Conservation (phyloP, 2,329 filamentous ascomycete species). For the Epichloe baconii region DNA sequence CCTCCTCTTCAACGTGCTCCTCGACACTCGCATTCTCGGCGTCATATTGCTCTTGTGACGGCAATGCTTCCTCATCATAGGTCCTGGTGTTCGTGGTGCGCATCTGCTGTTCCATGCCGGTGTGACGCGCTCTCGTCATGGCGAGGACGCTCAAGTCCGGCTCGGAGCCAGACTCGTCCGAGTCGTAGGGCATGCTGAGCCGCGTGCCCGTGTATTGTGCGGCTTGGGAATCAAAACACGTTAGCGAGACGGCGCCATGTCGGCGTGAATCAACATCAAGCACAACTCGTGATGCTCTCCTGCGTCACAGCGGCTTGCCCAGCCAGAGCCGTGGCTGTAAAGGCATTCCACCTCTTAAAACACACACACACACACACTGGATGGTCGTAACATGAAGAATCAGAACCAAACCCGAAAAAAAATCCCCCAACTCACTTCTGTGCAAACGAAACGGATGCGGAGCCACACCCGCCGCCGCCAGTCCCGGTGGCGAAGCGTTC, state of each 20-base stretch:
- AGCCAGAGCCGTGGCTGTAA: no score
- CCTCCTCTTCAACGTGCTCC: conserved; percentile 15
- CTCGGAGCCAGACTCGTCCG: conserved; percentile 24
- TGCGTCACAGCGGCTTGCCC: no score
- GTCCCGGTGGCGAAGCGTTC: conserved; percentile 7
- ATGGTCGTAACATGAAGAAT: neutral
- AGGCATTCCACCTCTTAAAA: no score
- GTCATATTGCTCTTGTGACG: conserved; percentile 20
- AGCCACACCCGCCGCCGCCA: conserved; percentile 13
- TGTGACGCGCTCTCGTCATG: conserved; percentile 17
- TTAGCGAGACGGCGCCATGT: conserved; percentile 7
- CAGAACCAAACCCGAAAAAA: neutral
- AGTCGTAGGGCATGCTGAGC: conserved; percentile 24
- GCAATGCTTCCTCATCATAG: conserved; percentile 15
- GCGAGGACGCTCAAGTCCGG: conserved; percentile 25
- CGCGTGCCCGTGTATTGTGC: conserved; percentile 17
- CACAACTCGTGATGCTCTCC: no score
- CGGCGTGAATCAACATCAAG: no score
- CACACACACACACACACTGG: neutral
- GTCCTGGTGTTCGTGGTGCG: conserved; percentile 15
- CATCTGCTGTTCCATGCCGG: conserved; percentile 13
- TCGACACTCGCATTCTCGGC: conserved; percentile 18
- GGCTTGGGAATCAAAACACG: conserved; percentile 11
- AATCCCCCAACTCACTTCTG: conserved; percentile 18
- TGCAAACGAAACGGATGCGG: conserved; percentile 25